Conservation (phyloP, 768 basidiomycete species). For the Lentinula guzmanii region DNA sequence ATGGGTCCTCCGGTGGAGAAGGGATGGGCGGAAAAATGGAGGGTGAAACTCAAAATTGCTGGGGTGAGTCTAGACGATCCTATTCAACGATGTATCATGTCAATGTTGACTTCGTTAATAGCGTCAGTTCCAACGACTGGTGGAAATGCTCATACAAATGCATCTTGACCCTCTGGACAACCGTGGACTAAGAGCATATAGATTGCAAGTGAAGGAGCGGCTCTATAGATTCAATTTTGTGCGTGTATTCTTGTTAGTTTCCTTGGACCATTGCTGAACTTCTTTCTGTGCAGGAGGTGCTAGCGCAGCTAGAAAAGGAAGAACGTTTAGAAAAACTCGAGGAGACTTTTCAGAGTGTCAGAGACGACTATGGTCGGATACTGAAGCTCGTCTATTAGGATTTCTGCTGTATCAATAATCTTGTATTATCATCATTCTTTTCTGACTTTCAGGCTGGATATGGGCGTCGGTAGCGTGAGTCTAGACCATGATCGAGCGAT, state of each 20-base stretch:
- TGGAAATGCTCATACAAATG: constrained; percentile 85
- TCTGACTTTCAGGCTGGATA: background rate
- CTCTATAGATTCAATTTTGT: constrained; percentile 95
- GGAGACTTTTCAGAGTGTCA: constrained; percentile 86
- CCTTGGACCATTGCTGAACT: background rate
- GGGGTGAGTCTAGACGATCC: constrained; percentile 42
- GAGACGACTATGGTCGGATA: constrained; percentile 81
- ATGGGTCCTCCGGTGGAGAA: constrained; percentile 76
- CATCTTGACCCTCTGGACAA: constrained; percentile 60
- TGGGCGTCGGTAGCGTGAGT: background rate
- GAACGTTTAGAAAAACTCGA: constrained; percentile 87
- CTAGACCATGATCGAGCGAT: background rate
- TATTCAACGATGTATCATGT: background rate
- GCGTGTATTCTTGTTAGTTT: constrained; percentile 21
- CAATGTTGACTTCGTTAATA: constrained; percentile 22
- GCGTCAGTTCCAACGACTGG: constrained; percentile 90
- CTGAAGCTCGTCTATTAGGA: constrained; percentile 40
- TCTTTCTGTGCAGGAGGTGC: constrained; percentile 57
- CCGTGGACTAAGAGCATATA: constrained; percentile 54
- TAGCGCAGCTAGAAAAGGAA: constrained; percentile 81
- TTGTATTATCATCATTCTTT: background rate
- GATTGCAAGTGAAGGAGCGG: constrained; percentile 92
- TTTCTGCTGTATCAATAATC: background rate
- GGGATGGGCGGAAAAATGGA: constrained; percentile 73
- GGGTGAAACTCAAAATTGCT: constrained; percentile 84